Conservation (phyloP, 164 flowering plant species). For the Buxus sempervirens region DNA sequence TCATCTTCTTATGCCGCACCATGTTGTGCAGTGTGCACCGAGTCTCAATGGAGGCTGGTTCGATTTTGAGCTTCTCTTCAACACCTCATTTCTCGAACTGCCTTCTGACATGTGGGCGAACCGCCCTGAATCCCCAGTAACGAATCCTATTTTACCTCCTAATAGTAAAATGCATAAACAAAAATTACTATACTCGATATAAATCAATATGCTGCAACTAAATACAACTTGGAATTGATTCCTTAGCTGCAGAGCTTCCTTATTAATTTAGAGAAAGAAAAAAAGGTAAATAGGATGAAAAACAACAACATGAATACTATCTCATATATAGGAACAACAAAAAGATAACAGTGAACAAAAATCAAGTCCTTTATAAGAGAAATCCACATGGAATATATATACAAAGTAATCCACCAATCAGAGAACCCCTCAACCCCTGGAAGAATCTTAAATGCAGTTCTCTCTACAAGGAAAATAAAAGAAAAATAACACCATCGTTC, state of each 20-base stretch:
- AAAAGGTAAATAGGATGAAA: no score
- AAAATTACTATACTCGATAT: neutral
- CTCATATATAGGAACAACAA: neutral
- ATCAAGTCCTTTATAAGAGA: neutral
- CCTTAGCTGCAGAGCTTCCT: neutral
- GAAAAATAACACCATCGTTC: slow-evolving; percentile 9
- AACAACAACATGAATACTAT: neutral
- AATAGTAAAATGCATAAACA: neutral
- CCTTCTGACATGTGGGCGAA: no score
- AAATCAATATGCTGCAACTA: neutral
- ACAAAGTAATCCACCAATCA: slow-evolving; percentile 24
- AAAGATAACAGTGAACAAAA: neutral
- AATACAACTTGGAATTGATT: neutral
- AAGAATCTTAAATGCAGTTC: slow-evolving; percentile 26
- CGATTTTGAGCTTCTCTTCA: no score
- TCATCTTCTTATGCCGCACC: no score
- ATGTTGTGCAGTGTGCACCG: no score
- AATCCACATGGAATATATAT: slow-evolving; percentile 24
- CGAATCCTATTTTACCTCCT: no score
- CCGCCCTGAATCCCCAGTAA: no score
- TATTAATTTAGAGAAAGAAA: no score
- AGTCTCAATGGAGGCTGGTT: no score
- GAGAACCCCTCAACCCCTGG: slow-evolving; percentile 22
- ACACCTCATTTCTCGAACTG: no score
- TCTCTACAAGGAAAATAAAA: slow-evolving; percentile 9